These are phyloP conservation scores for Termitomyces sp. DNA, from an alignment of 768 basidiomycete genomes.

Conservation along the genomic window DNA sequence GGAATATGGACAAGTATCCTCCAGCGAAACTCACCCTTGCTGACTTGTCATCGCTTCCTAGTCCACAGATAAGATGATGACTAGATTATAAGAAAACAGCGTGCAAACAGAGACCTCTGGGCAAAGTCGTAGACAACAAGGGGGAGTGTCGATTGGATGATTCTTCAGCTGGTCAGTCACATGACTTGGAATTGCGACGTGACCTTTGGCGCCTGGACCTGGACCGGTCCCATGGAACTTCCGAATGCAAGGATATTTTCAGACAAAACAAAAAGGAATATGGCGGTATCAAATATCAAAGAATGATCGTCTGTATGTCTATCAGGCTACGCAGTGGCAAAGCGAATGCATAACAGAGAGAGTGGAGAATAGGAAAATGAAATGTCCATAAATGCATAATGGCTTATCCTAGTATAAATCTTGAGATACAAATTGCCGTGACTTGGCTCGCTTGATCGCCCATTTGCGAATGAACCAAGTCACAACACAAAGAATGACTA, in stretches of 20 bases:
- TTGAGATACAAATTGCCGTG: constrained; percentile 17
- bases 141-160: constrained; percentile 7
- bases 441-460: constrained; percentile 29
- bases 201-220: too few species aligned
- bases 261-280: too few species aligned
- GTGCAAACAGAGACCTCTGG: background rate
- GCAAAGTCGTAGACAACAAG: constrained; percentile 5
- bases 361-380: background rate
- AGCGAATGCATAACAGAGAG: background rate
- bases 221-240: too few species aligned
- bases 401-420: constrained; percentile 8
- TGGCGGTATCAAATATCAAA: background rate
- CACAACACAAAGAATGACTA: constrained; percentile 32
- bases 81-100: background rate
- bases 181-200: background rate
- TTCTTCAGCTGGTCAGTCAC: constrained; percentile 13
- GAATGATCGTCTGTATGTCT: background rate
- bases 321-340: too few species aligned
- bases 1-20: background rate
- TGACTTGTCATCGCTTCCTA: constrained; percentile 9
- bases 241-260: too few species aligned
- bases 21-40: constrained; percentile 22
- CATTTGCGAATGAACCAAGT: constrained; percentile 47
- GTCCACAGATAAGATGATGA: background rate
- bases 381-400: background rate